Evolutionary conservation across 2,329 filamentous ascomycete genomes (phyloP), one percentile per base, ranked within the genome.

Genomic region (Alternaria viburni): DNA sequence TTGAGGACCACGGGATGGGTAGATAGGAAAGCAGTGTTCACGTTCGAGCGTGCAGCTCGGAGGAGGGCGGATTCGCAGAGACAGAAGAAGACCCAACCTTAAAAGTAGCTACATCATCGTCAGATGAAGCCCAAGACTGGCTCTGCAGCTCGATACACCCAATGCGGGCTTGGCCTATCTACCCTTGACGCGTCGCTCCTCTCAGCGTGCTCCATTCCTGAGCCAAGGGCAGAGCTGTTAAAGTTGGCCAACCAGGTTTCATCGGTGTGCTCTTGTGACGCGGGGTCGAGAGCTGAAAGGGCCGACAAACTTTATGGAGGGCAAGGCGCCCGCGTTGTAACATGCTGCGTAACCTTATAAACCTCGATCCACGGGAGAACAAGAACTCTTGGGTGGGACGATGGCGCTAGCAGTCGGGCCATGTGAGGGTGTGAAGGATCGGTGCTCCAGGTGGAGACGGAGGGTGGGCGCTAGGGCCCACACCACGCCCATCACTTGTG

Each of bases 231-330:
- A 58, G 13, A 54, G 54, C 41, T 60, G n/a, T 68, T 54, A 60
- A 58, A 58, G 60, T 66, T 64, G 57, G 58, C 66, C 66, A 67
- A 62, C 57, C 58, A 56, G 36, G 23, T 59, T 65, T 45, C 58
- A 61, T 61, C 60, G 41, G 50, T 46, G 19, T 65, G 64, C 46
- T 65, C 69, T 66, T 69, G 66, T 70, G 68, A 72, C 67, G 68
- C 68, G 66, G 66, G 68, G 68, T 59, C 47, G 52, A 44, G 23
- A 59, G 54, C 59, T 62, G 47, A 44, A 46, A 57, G 49, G 51
- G 51, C 62, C 55, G 55, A 51, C 62, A 59, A 30, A 44, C 28
- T 49, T 59, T 45, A 21, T 44, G 19, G 41, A 54, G 19, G 52
- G 26, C 43, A 59, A 28, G 21, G 41, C 12, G 26, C 54, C 43